Conservation (phyloP, 441 rosid genomes). For the Aquilaria agallochum region DNA sequence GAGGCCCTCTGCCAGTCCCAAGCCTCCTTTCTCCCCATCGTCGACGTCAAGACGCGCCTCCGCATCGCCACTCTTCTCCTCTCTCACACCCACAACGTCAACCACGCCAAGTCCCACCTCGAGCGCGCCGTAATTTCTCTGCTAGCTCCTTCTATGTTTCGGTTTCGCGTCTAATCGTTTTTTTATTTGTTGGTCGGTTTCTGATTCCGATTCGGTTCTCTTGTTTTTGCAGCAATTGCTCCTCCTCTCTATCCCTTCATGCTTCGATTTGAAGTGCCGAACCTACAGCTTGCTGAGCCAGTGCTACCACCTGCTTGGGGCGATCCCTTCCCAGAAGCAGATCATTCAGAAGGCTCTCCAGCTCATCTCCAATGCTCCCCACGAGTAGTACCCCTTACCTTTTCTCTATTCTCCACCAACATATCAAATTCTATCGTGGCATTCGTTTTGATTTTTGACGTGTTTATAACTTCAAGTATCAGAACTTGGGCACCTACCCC, state of each 20-base stretch:
- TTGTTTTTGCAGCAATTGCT: slow-evolving; percentile 41
- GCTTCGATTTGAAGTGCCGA: slow-evolving; percentile 78
- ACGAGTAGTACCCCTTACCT: slow-evolving; percentile 30
- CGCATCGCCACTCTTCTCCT: slow-evolving; percentile 80
- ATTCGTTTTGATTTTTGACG: too few species aligned
- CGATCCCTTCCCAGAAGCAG: slow-evolving; percentile 74
- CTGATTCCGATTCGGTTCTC: background rate
- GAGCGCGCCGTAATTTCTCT: slow-evolving; percentile 48
- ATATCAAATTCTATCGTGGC: background rate
- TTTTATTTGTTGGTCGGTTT: background rate
- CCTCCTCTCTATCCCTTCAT: slow-evolving; percentile 81
- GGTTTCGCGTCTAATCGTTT: background rate
- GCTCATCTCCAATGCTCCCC: slow-evolving; percentile 43
- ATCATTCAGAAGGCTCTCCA: slow-evolving; percentile 78
- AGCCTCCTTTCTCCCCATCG: slow-evolving; percentile 67
- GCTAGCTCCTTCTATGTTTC: background rate
- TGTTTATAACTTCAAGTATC: too few species aligned
- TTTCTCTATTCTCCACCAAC: background rate
- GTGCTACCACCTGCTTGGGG: slow-evolving; percentile 83
- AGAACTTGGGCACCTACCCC: too few species aligned
- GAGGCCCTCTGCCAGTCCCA: slow-evolving; percentile 86
- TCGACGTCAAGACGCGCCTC: slow-evolving; percentile 85
- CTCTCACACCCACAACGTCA: slow-evolving; percentile 76
- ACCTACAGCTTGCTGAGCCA: slow-evolving; percentile 85
- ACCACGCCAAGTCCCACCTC: slow-evolving; percentile 83